Evolutionary conservation across 1,139 yeast species (phyloP).

Genomic region (Diutina catenulata): DNA sequence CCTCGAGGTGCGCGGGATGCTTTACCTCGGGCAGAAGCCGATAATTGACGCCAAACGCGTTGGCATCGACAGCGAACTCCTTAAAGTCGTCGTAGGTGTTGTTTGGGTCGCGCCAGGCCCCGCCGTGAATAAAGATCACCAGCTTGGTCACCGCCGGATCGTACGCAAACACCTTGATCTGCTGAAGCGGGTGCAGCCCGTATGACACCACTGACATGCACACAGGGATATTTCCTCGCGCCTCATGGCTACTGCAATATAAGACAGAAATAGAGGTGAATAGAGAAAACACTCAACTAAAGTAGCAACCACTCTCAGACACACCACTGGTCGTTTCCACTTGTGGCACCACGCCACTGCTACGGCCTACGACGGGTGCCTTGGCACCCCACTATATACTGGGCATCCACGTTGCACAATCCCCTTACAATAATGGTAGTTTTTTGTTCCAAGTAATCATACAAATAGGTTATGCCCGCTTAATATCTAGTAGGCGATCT

Average conservation of each 20-base stretch:
- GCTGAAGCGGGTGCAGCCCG: constrained; percentile 14
- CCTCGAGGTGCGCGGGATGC: constrained; percentile 57
- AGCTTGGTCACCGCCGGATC: background rate
- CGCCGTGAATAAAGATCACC: constrained; percentile 62
- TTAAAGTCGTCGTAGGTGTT: constrained; percentile 50
- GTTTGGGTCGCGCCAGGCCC: constrained; percentile 73
- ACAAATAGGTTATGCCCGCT: background rate
- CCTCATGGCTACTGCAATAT: constrained; percentile 3
- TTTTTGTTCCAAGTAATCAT: background rate
- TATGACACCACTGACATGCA: constrained; percentile 7
- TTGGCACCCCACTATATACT: constrained; percentile 1
- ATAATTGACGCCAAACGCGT: constrained; percentile 45
- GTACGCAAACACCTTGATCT: constrained; percentile 10
- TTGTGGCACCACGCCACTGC: constrained; percentile 6
- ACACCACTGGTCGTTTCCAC: no score
- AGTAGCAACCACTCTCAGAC: no score
- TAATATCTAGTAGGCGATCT: constrained; percentile 18
- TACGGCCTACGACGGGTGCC: background rate
- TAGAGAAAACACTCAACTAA: no score
- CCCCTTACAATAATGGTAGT: background rate
- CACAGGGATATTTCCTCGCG: background rate
- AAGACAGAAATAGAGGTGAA: background rate
- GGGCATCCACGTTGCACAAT: background rate
- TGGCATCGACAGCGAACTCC: constrained; percentile 15
- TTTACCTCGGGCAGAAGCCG: constrained; percentile 50